phyloP scores from a whole-genome alignment of 2,329 filamentous ascomycete species.

The Sporothrix sp. region DNA sequence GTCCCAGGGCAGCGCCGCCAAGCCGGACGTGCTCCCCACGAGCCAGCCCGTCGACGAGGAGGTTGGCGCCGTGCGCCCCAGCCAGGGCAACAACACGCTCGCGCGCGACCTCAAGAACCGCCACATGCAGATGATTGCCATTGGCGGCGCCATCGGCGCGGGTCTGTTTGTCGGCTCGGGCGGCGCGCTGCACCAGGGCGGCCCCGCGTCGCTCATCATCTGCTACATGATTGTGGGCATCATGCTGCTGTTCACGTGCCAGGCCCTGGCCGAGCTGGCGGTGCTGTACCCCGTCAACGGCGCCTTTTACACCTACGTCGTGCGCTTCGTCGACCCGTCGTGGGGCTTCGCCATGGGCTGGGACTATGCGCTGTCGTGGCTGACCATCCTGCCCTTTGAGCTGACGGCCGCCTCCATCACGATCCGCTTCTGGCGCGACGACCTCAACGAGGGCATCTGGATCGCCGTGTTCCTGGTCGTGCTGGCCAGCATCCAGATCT shows the following conservation, averaged over 20 bases:
- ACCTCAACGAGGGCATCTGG: conserved; percentile 45
- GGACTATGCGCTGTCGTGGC: conserved; percentile 42
- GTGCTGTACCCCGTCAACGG: conserved; percentile 52
- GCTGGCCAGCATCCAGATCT: conserved; percentile 42
- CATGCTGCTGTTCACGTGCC: conserved; percentile 50
- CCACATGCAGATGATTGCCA: conserved; percentile 40
- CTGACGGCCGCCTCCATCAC: conserved; percentile 44
- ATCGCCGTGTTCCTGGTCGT: conserved; percentile 45
- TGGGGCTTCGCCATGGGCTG: conserved; percentile 46
- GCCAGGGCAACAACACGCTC: conserved; percentile 19
- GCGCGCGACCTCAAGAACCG: conserved; percentile 29
- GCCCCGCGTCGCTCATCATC: conserved; percentile 42
- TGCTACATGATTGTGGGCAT: conserved; percentile 46
- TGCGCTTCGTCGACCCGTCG: conserved; percentile 51
- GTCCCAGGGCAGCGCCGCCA: not conserved
- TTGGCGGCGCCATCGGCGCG: conserved; percentile 36
- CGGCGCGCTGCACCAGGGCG: conserved; percentile 48
- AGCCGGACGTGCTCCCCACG: not conserved
- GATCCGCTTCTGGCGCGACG: conserved; percentile 42
- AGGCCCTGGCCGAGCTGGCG: conserved; percentile 51
- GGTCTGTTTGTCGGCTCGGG: conserved; percentile 65
- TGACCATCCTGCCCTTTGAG: conserved; percentile 43
- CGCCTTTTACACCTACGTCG: conserved; percentile 52
- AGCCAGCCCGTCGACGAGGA: conserved; percentile 25
- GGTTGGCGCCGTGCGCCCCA: conserved; percentile 24